Evolutionary conservation across 1,284 basidiomycete genomes (phyloP), one percentile per base, ranked within the genome.

Genomic region (Microstroma glucosiphilum): DNA sequence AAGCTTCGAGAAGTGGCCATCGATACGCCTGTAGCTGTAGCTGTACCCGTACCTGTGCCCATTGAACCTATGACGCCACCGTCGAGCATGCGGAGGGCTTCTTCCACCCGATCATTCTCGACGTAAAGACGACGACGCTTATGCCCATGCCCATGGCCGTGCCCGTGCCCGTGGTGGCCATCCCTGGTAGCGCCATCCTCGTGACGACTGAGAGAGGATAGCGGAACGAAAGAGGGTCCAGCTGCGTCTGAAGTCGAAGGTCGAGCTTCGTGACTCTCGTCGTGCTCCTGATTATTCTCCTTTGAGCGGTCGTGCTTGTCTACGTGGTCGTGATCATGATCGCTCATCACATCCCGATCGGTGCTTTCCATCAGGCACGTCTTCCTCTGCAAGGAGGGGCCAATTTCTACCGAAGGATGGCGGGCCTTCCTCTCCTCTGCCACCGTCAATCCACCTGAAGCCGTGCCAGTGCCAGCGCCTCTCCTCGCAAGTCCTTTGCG

Each of bases 51-150:
- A n/a, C n/a, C n/a, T n/a, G n/a, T n/a, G n/a, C n/a, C n/a, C n/a
- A n/a, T n/a, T n/a, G 42, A 43, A 43, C n/a, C n/a, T n/a, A 26
- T 6, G 19, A 37, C 40, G 0, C 69, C 69, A 0, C 70, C 63
- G 56, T 75, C 73, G 48, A 75, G 57, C 40, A 75, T 26, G 19
- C 68, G 66, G 49, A 75, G 56, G 0, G 69, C 73, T 48, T 75
- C 71, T 54, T 71, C 60, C 9, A 75, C 73, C 17, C 66, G 70
- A 58, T 71, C 67, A 46, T 65, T 60, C 54, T 73, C 71, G 7
- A 75, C 63, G 40, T 70, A 37, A 42, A 75, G 66, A 23, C 67
- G 58, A 19, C 71, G 66, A 15, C 71, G 48, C 58, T 75, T 75
- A n/a, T 56, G 53, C 19, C 61, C 67, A 48, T 41, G 58, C 6